Evolutionary conservation across 495 filamentous ascomycete species (phyloP).

Genomic region (Letharia lupina): DNA sequence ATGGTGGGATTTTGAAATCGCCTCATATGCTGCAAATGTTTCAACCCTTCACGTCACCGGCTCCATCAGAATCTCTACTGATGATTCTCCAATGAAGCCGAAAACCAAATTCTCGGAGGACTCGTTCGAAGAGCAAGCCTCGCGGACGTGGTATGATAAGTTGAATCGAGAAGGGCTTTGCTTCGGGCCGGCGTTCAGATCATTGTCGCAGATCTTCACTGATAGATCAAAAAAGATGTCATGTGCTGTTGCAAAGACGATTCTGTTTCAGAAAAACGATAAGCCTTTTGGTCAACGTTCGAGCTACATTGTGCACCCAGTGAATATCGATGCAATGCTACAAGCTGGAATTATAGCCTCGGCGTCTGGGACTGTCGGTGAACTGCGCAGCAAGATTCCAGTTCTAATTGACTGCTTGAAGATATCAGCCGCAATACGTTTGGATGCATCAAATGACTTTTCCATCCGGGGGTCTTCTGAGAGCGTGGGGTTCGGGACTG

Average conservation of each 20-base stretch:
- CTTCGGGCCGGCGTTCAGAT: slow-evolving; percentile 12
- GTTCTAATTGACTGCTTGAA: not conserved
- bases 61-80: too few species aligned
- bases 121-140: not conserved
- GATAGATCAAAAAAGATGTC: too few species aligned
- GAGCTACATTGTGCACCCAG: slow-evolving; percentile 27
- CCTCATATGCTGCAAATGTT: too few species aligned
- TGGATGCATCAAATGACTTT: too few species aligned
- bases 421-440: not conserved
- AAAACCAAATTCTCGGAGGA: too few species aligned
- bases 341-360: slow-evolving; percentile 24
- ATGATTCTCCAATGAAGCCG: too few species aligned
- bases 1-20: too few species aligned
- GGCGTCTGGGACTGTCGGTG: not conserved
- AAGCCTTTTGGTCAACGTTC: too few species aligned
- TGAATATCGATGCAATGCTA: slow-evolving; percentile 27
- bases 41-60: too few species aligned
- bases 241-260: not conserved
- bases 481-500: not conserved
- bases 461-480: not conserved
- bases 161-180: not conserved
- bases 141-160: not conserved
- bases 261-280: not conserved
- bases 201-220: not conserved
- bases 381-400: not conserved